Evolutionary conservation across 2,329 filamentous ascomycete species (phyloP), one percentile per base, ranked within the genome.

Genomic region (Colletotrichum echinochloae): DNA sequence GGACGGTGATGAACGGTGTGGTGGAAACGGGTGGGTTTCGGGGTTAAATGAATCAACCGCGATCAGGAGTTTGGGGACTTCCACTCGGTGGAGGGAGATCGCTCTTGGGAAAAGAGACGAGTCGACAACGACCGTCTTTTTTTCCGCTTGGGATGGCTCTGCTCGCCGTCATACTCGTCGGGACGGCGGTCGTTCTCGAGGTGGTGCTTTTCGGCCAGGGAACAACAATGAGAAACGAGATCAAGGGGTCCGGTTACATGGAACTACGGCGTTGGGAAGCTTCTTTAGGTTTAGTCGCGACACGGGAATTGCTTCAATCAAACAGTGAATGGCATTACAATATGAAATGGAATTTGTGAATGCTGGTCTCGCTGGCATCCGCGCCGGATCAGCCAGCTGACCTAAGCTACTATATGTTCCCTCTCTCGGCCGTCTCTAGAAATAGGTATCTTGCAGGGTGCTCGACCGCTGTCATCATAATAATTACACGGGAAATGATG

Each of bases 381-480:
- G 49, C 65, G 57, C 46, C 39, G 66, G 65, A 72, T 71, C 69
- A 73, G 71, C 71, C 71, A 73, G 71, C 71, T 72, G 69, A 73
- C 69, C 71, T 71, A 62, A 59, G 66, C 66, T 70, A 70, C 66
- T 70, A 70, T 26, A 26, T 46, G 23, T 37, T 60, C 64, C n/a
- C n/a, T n/a, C 35, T 35, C 26, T 48, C 18, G 23, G 37, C 63
- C 44, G 54, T 71, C 49, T 60, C 49, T 37, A 68, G n/a, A 56
- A 57, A 28, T 71, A 39, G 61, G 52, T 62, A 54, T 56, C 56
- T 46, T 26, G n/a, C 20, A 63, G 26, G 56, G 48, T 71, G 61
- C 67, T 41, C 39, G 46, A 59, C 59, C 54, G 35, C 63, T 35
- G 51, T 55, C 71, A 37, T 64, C 60, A 65, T 66, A 37, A 66